Base-by-base conservation (phyloP, 805 yeast genomes). In the Zygosaccharomyces pseudorouxii region DNA sequence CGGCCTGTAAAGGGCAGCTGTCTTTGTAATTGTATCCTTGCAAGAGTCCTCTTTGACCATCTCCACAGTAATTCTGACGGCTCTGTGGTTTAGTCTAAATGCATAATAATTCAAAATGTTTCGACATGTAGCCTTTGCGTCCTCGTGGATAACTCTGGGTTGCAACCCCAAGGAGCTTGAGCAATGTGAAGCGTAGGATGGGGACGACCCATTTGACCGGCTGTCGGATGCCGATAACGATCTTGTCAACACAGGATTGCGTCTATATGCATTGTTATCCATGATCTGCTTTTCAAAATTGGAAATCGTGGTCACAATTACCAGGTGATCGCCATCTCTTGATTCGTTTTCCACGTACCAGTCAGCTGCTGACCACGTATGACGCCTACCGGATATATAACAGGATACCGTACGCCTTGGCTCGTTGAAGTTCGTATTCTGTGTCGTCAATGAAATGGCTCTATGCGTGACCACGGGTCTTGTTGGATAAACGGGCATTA, bases 351-450 rank as follows among this genome's bases (percentile, higher is more conserved):
- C 74, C 54, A 82, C 72, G 30, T 79, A 73, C 87, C 88, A 84
- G 61, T 84, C 89, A 7, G 82, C 68, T 3, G 87, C 79, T 1
- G 84, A 85, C 90, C 90, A 84, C 0, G 89, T 82, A 64, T 81
- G 88, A 44, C 71, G 71, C 49, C 88, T 70, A 4, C 85, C 89
- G 47, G 81, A 74, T 20, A 84, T 71, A 60, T 81, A 83, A 38
- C 84, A 80, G 62, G 79, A 65, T 9, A 84, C 73, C 2, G 73
- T 42, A 18, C 55, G 50, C 10, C 46, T 36, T 5, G 46, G 50
- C 5, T 48, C 48, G 18, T 53, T 51, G 47, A 55, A 65, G 2
- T 50, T 43, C 10, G 36, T 18, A 45, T 56, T 57, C 42, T 55
- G 52, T 23, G 51, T 47, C 2, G 69, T 59, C 23, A 64, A 36